These are phyloP conservation scores for Diaporthe sp. DNA, from an alignment of 2,329 filamentous ascomycete species.

Conservation along the genomic window DNA sequence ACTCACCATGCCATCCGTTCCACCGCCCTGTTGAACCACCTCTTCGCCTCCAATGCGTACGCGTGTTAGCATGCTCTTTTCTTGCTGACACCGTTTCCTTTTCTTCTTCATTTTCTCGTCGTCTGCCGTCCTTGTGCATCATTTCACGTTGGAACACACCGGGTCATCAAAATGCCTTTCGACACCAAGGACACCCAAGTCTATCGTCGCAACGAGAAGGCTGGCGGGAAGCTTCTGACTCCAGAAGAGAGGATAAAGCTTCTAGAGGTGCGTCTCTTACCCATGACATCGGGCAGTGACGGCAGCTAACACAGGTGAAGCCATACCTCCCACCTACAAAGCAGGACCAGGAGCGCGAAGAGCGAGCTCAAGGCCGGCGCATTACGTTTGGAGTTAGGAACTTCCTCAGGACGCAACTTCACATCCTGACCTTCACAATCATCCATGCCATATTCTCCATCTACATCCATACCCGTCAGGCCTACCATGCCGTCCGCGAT, in stretches of 20 bases:
- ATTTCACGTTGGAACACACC: constrained; percentile 1
- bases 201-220: constrained; percentile 62
- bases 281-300: constrained; percentile 35
- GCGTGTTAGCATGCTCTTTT: constrained; percentile 42
- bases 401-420: constrained; percentile 73
- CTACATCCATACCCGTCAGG: constrained; percentile 85
- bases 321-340: constrained; percentile 55
- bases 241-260: constrained; percentile 61
- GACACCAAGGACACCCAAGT: constrained; percentile 54
- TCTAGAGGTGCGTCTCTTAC: constrained; percentile 54
- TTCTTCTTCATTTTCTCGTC: not conserved
- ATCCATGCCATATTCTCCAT: constrained; percentile 89
- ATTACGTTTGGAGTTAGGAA: constrained; percentile 67
- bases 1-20: constrained; percentile 25
- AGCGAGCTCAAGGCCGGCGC: constrained; percentile 34
- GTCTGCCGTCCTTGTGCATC: not conserved
- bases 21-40: not conserved
- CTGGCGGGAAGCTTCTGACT: constrained; percentile 57
- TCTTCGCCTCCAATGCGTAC: constrained; percentile 24
- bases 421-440: constrained; percentile 76
- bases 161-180: constrained; percentile 53
- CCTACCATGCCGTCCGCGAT: constrained; percentile 83
- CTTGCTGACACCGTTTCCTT: not conserved
- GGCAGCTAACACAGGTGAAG: constrained; percentile 48
- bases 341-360: constrained; percentile 48